Evolutionary conservation across 2,329 filamentous ascomycete species (phyloP).

Genomic region (Eurotiales sp.): DNA sequence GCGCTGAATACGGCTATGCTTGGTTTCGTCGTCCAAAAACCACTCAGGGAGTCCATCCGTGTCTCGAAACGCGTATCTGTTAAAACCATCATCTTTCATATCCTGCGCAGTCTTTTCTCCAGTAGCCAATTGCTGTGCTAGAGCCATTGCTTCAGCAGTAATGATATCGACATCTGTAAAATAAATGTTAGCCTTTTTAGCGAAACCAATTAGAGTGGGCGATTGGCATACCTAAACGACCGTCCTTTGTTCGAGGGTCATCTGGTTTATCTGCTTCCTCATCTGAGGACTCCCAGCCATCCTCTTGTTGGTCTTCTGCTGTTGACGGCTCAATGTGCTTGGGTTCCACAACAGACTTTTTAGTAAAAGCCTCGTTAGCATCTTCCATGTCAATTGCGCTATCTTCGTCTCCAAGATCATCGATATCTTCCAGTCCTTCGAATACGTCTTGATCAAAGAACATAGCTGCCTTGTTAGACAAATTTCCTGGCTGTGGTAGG

Average conservation of each 20-base stretch:
- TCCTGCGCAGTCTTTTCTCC: constrained; percentile 77
- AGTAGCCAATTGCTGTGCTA: constrained; percentile 86
- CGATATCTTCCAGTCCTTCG: constrained; percentile 68
- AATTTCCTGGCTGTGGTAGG: constrained; percentile 40
- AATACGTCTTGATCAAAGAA: constrained; percentile 98
- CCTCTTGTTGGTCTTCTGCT: constrained; percentile 22
- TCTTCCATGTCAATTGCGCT: constrained; percentile 36
- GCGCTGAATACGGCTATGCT: constrained; percentile 77
- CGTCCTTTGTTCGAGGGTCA: constrained; percentile 40
- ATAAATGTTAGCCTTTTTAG: constrained; percentile 13
- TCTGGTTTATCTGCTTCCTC: constrained; percentile 31
- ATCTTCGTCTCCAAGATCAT: constrained; percentile 53
- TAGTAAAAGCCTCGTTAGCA: constrained; percentile 2
- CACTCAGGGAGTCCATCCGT: constrained; percentile 90
- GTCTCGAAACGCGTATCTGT: constrained; percentile 87
- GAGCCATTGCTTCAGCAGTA: constrained; percentile 97
- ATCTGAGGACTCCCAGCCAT: constrained; percentile 31
- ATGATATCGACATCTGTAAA: constrained; percentile 87
- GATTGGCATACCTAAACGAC: constrained; percentile 40
- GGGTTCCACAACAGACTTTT: constrained; percentile 21
- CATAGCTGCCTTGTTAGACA: constrained; percentile 79
- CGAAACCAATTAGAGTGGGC: constrained; percentile 18
- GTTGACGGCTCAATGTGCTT: constrained; percentile 19
- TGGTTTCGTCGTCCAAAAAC: constrained; percentile 90
- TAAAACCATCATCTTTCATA: constrained; percentile 86